Base-by-base conservation (phyloP, 2,329 filamentous ascomycete species). In the Nothomitra cinnamomea region DNA sequence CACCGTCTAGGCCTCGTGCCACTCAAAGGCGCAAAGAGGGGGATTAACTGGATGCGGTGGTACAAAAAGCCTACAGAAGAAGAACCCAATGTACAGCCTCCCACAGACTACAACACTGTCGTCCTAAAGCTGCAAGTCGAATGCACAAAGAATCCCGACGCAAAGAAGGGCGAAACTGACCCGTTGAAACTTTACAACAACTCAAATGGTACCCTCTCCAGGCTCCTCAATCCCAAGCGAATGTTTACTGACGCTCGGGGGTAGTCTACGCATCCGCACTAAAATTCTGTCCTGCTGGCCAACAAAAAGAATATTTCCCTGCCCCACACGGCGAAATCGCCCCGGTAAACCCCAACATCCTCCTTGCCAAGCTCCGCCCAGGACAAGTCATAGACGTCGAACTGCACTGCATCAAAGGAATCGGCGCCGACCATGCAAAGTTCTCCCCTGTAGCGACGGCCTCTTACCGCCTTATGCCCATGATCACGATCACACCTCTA, bases 381-480 rank as follows among this genome's bases (percentile, higher is more conserved):
- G 85, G 85, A 3, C 94, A 98, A 73, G 78, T 80, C 61, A 86
- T 98, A 62, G 77, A 86, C 63, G 73, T 95, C 57, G 81, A 85
- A 60, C 84, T 94, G 77, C 89, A 96, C 72, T 92, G 90, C 71
- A 82, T 94, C 70, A 94, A 95, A 71, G 92, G 94, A 56, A 81
- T 94, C 60, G 92, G 92, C 49, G 80, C 83, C 58, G 92, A 98
- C 68, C 92, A 98, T 67, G 84, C 92, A 61, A 98, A 98, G 69
- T 98, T 92, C 72, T 95, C 87, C 0, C 92, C 92, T 48, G 92
- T 96, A 36, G 89, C 90, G 2, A 95, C 92, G 1, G 92, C 92
- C 2, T 87, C 85, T 22, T 98, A 98, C 72, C 81, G 92, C 51
- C 77, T 98, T 19, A 72, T 98, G 64, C 92, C 92, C 6, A 82